phyloP scores from a whole-genome alignment of 148 eudicot species.

The Rhododendron mucronatum region DNA sequence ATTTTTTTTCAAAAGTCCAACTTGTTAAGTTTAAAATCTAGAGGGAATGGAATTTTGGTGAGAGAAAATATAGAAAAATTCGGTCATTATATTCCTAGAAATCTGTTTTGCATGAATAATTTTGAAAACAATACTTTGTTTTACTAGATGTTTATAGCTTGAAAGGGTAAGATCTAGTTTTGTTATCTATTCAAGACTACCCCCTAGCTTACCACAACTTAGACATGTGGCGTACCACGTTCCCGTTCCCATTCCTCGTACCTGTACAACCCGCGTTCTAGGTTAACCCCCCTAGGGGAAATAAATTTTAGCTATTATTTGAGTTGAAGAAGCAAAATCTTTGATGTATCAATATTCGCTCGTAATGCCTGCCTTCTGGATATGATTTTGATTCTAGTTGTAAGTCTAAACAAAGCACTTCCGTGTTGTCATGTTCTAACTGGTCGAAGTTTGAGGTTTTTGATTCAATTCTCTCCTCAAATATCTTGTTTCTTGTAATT shows the following conservation, averaged over 20 bases:
- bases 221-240: too few species aligned
- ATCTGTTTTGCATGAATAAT: not conserved
- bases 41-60: not conserved
- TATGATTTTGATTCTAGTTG: not conserved
- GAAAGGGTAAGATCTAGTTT: too few species aligned
- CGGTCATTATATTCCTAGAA: not conserved
- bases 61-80: too few species aligned
- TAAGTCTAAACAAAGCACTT: conserved; percentile 3
- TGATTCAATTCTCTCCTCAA: not conserved
- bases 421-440: not conserved
- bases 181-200: too few species aligned
- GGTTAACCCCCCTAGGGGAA: too few species aligned
- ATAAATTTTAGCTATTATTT: not conserved
- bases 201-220: too few species aligned
- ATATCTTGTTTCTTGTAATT: not conserved
- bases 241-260: too few species aligned
- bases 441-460: not conserved
- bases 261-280: too few species aligned
- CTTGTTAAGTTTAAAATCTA: too few species aligned
- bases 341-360: not conserved
- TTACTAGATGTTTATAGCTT: too few species aligned
- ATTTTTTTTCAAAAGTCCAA: not conserved
- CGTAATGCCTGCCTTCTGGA: not conserved
- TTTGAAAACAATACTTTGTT: not conserved
- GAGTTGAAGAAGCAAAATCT: not conserved